Evolutionary conservation across 2,329 filamentous ascomycete genomes (phyloP), one percentile per base, ranked within the genome.

Genomic region (Curvularia hawaiiensis): DNA sequence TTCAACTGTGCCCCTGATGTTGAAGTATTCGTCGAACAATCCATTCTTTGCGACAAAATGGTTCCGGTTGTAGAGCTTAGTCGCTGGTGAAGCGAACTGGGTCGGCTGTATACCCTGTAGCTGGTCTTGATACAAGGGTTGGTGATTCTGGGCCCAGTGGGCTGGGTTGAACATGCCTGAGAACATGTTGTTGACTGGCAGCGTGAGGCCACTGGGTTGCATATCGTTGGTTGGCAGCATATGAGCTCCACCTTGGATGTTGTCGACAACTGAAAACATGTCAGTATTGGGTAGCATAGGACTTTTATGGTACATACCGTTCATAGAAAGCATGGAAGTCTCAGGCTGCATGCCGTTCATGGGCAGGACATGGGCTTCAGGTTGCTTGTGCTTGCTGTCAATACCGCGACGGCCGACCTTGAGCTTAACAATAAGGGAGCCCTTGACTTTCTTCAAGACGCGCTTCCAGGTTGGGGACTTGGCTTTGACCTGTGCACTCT

Each of bases 401-500:
- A 39, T 4, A 1, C 26, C 35, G 33, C 35, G 35, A 50, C 24
- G 22, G n/a, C 4, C 31, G 12, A 24, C 28, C 40, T 60, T 64
- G 30, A 64, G 45, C 28, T 48, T 61, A 16, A 67, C 38, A 16
- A 67, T 40, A 20, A 54, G 38, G 38, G 62, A 57, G 24, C 58
- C 57, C 14, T 43, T 58, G n/a, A 55, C 47, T 20, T 52, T 45
- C 24, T 58, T 40, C 9, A 49, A 53, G 0, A 61, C 58, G 2
- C 56, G 51, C 50, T 59, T 62, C 45, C 55, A 63, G 26, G 48
- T n/a, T 11, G 24, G 20, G n/a, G 22, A 44, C 26, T 58, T 63
- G 22, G 31, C 18, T 31, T 50, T 31, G 20, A 52, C 51, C 58
- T 63, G 56, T 24, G 39, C 43, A 38, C 28, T 22, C 12, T 41